Base-by-base conservation (phyloP, 2,329 filamentous ascomycete genomes). In the Trichoderma sp. region DNA sequence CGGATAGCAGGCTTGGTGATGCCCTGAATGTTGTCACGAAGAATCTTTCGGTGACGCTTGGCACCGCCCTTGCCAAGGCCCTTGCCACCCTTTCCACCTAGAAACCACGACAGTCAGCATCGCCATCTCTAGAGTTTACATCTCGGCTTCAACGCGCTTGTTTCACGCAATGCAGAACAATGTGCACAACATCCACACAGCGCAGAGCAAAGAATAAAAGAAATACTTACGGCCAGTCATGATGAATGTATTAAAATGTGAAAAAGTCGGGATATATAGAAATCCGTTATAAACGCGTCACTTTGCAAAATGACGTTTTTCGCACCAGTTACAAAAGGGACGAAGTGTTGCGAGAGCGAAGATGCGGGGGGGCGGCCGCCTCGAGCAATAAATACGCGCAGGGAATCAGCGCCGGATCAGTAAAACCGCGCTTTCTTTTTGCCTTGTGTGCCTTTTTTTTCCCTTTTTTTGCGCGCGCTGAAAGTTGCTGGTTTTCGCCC, bases 1-100 rank as follows among this genome's bases (percentile, higher is more conserved):
- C 95, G 92, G 86, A 98, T 98, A 81, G 95, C 95, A 80, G 95
- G 95, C 93, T 98, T 98, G 82, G 95, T 98, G 83, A 98, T 98
- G 87, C 95, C 95, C 88, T 98, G 95, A 83, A 98, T 98, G 93
- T 97, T 98, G 92, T 97, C 95, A 86, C 95, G 94, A 85, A 98
- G 90, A 89, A 98, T 98, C 93, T 98, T 98, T 82, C 95, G 92
- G 88, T 98, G 95, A 86, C 95, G 95, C 93, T 98, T 98, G 86
- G 95, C 95, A 85, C 95, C 95, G 77, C 95, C 95, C 91, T 97
- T 97, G 84, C 95, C 95, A 86, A 97, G 94, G 84, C 95, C 95
- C 91, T 97, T 97, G 84, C 95, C 95, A 85, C 95, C 95, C 88
- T 97, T 97, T 84, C 94, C 94, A 84, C 93, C 93, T 96, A 77